Conservation (phyloP, 768 basidiomycete genomes). For the Tricholoma saponaceum region DNA sequence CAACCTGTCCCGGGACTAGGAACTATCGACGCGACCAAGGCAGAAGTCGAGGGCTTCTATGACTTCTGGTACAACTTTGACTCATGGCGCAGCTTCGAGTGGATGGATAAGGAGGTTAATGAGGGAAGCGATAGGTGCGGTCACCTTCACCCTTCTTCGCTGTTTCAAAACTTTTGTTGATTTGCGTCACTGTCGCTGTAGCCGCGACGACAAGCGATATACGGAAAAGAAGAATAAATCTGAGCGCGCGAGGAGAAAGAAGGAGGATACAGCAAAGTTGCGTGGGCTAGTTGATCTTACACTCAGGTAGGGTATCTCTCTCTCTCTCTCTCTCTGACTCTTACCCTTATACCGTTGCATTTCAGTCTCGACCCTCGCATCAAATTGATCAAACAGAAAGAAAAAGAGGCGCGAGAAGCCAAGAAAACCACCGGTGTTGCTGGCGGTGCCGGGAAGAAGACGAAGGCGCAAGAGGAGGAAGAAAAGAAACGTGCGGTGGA, state of each 20-base stretch:
- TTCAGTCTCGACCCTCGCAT: constrained; percentile 82
- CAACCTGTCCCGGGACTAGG: constrained; percentile 86
- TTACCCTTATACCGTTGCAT: neutral
- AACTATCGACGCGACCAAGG: constrained; percentile 62
- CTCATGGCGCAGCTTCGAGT: constrained; percentile 97
- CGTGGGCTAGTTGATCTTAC: constrained; percentile 85
- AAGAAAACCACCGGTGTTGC: constrained; percentile 61
- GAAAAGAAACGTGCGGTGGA: constrained; percentile 72
- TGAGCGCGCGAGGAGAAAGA: constrained; percentile 93
- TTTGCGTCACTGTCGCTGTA: constrained; percentile 20
- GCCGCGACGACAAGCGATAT: constrained; percentile 98
- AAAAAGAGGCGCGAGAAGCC: constrained; percentile 90
- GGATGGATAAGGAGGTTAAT: constrained; percentile 96
- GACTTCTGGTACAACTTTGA: constrained; percentile 99
- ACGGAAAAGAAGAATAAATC: constrained; percentile 99
- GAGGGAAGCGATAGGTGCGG: constrained; percentile 89
- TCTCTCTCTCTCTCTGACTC: neutral
- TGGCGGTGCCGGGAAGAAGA: constrained; percentile 57
- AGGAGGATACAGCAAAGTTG: constrained; percentile 92
- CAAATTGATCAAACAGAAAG: constrained; percentile 94
- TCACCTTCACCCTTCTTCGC: neutral
- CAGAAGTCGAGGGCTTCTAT: constrained; percentile 89
- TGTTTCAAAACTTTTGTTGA: neutral
- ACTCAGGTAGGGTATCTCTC: constrained; percentile 37
- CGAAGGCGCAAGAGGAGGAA: constrained; percentile 68